Evolutionary conservation across 129 eudicot genomes (phyloP).

Genomic region (Flaveria robusta): DNA sequence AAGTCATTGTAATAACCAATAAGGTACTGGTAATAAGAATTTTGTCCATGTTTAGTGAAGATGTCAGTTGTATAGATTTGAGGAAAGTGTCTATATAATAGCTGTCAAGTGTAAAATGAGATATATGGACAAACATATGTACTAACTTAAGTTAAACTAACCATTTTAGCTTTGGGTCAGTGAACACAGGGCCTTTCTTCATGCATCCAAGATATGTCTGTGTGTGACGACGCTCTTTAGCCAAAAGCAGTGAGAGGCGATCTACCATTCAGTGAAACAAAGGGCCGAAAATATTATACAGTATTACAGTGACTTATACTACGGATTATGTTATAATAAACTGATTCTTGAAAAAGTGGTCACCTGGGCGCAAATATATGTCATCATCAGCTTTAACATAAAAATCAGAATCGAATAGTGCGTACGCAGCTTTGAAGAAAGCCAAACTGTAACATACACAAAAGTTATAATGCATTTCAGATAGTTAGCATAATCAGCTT

Average conservation of each 20-base stretch:
- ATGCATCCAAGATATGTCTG: slow-evolving; percentile 95
- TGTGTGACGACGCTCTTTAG: slow-evolving; percentile 74
- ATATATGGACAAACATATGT: not conserved
- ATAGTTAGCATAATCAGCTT: slow-evolving; percentile 6
- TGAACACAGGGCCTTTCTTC: slow-evolving; percentile 98
- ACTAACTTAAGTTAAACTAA: slow-evolving; percentile 27
- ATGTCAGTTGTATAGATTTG: not conserved
- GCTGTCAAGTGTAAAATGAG: not conserved
- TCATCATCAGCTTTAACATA: slow-evolving; percentile 97
- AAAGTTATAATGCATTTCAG: slow-evolving; percentile 23
- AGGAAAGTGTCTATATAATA: not conserved
- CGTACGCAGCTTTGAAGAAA: slow-evolving; percentile 96
- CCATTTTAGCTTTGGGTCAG: slow-evolving; percentile 96
- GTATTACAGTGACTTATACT: not conserved
- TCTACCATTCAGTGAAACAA: slow-evolving; percentile 47
- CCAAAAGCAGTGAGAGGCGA: slow-evolving; percentile 92
- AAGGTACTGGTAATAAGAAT: not conserved
- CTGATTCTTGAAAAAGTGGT: not conserved
- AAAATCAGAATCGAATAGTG: slow-evolving; percentile 81
- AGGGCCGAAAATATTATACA: slow-evolving; percentile 13
- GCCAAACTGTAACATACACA: slow-evolving; percentile 60
- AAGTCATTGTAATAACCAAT: not conserved
- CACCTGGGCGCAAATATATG: slow-evolving; percentile 91
- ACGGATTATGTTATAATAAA: not conserved
- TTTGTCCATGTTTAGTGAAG: not conserved